Base-by-base conservation (phyloP, 345 rosid genomes). In the Psidium friedrichsthalianum region DNA sequence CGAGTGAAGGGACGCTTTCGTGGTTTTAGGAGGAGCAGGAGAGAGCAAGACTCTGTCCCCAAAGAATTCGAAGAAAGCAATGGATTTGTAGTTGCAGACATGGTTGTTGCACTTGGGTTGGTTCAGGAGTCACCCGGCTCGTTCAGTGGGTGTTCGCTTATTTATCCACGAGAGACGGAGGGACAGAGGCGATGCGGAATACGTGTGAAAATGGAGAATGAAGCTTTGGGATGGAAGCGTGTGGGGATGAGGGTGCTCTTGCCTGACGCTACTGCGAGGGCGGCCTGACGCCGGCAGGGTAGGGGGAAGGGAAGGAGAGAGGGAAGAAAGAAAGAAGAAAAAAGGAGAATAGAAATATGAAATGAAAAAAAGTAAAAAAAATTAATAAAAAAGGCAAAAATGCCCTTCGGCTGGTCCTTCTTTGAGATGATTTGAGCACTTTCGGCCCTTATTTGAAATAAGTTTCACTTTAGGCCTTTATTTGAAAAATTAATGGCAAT, bases 1-100 rank as follows among this genome's bases (percentile, higher is more conserved):
- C 42, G 42, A 61, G 74, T 58, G 83, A 27, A 82, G 53, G 29
- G 36, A 36, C 6, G 85, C 49, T 69, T 55, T 85, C 80, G 89
- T 84, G 58, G 90, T 88, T 83, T 89, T 91, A 25, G 92, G 91
- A 20, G 91, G 86, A 2, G 82, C 85, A 3, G 83, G 83, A 47
- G 80, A 86, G 76, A 74, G 55, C 12, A 83, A 51, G 83, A 57
- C 36, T 29, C 83, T 54, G 54, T 88, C 56, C 83, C 90, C 89
- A 58, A 54, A 87, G 89, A 87, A 78, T 82, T 64, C 8, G 91
- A 89, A 56, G 87, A 88, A 51, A 88, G 91, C 27, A 90, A 53
- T 10, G 90, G 87, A 61, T 88, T 87, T 22, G 86, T 61, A 10
- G 86, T 13, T 2, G 89, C 80, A 12, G 90, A 85, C 86, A 86